phyloP scores from a whole-genome alignment of 306 rosid species.

The Rosa chinensis region DNA sequence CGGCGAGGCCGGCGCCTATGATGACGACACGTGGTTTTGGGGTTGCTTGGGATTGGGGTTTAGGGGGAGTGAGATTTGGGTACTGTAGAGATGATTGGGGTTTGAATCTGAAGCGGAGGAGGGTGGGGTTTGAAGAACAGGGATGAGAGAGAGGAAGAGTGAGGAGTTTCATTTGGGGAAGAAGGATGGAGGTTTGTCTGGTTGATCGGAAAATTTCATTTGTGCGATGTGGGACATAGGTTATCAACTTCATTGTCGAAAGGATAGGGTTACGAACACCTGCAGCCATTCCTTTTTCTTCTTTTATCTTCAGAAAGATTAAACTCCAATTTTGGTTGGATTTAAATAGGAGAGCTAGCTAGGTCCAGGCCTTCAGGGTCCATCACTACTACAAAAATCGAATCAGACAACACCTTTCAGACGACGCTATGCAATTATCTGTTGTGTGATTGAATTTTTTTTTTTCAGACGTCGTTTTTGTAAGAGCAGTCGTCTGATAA shows the following conservation, averaged over 20 bases:
- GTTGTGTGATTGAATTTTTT: too few relatives aligned
- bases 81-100: constrained; percentile 35
- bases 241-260: neutral
- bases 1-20: constrained; percentile 86
- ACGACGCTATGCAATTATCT: too few relatives aligned
- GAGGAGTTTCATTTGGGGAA: neutral
- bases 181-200: neutral
- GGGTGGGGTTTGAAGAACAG: neutral
- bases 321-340: too few relatives aligned
- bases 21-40: constrained; percentile 46
- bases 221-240: constrained; percentile 1
- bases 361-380: too few relatives aligned
- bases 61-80: constrained; percentile 12
- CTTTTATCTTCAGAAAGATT: neutral
- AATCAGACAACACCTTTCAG: too few relatives aligned
- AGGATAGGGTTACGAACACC: neutral
- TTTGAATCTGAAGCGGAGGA: constrained; percentile 34
- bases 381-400: too few relatives aligned
- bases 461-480: too few relatives aligned
- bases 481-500: too few relatives aligned
- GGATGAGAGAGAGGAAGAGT: constrained; percentile 2
- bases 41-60: constrained; percentile 28
- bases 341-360: too few relatives aligned
- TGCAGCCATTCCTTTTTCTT: neutral
- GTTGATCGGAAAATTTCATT: neutral